phyloP scores from a whole-genome alignment of 2,329 filamentous ascomycete species.

The Cercospora sojina region DNA sequence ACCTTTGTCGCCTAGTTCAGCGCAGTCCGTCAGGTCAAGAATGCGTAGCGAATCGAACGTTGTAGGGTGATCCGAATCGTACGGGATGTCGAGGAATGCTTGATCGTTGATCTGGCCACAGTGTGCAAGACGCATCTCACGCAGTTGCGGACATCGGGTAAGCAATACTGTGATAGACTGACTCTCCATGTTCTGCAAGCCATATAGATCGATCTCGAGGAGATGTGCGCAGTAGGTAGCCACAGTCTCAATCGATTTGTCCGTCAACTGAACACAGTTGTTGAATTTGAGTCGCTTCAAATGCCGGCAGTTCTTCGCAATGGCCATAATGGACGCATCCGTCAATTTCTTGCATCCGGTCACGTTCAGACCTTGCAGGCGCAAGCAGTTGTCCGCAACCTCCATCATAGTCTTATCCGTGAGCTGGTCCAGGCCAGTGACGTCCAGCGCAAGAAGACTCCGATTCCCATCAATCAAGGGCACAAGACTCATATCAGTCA shows the following conservation, averaged over 20 bases:
- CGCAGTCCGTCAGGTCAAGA: slow-evolving; percentile 87
- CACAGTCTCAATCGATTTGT: slow-evolving; percentile 79
- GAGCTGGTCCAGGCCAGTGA: slow-evolving; percentile 76
- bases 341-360: slow-evolving; percentile 81
- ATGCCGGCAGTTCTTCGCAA: slow-evolving; percentile 79
- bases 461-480: slow-evolving; percentile 75
- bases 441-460: slow-evolving; percentile 82
- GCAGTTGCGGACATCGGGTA: slow-evolving; percentile 74
- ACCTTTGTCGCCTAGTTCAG: slow-evolving; percentile 77
- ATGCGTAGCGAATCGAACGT: slow-evolving; percentile 85
- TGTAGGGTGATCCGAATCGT: slow-evolving; percentile 50
- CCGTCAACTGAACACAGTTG: slow-evolving; percentile 80
- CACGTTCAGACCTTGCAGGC: slow-evolving; percentile 89
- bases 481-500: slow-evolving; percentile 81
- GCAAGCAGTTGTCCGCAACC: slow-evolving; percentile 76
- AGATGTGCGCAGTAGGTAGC: slow-evolving; percentile 87
- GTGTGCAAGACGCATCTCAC: slow-evolving; percentile 82
- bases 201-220: slow-evolving; percentile 91
- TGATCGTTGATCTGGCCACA: slow-evolving; percentile 81
- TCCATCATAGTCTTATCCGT: slow-evolving; percentile 77
- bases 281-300: slow-evolving; percentile 96
- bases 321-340: slow-evolving; percentile 76
- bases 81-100: slow-evolving; percentile 80
- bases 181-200: slow-evolving; percentile 78
- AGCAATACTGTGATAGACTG: slow-evolving; percentile 79